Base-by-base conservation (phyloP, 495 filamentous ascomycete species). In the Paragyromitra xinjiangensis region DNA sequence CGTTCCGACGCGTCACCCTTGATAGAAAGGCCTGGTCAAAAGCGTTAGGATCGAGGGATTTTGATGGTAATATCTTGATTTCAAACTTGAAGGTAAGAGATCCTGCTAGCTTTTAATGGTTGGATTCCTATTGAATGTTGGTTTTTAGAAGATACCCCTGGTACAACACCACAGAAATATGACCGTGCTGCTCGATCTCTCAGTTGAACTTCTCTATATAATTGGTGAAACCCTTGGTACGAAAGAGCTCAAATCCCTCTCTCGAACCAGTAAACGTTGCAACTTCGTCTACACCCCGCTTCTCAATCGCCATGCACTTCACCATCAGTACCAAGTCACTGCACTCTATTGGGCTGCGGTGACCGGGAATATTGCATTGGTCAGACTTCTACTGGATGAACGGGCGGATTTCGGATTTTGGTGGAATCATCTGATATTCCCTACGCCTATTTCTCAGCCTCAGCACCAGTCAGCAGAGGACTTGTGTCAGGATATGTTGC, bases 301-400 rank as follows among this genome's bases (percentile, higher is more conserved):
- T 40, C 56, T 72, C 39, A 51, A 68, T 9, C 26, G 29, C 3
- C 29, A n/a, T 51, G 64, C 50, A 6, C 29, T 68, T 50, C 29
- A 42, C 37, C 48, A 29, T 24, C 34, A 9, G 19, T 34, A 58
- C 19, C 29, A 34, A 14, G 22, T 56, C 12, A 55, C 29, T 14
- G 71, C 71, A 34, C 29, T 73, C 12, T 67, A 64, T 19, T 73
- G 71, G 34, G 50, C 71, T 22, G 34, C 34, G n/a, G 71, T 34
- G 24, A 16, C 39, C 24, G 50, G 62, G n/a, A 37, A 56, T n/a
- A 44, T 14, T 12, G 14, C 29, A n/a, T n/a, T 67, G 16, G 50
- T 55, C 37, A 45, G 40, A 26, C 42, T 71, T 66, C 45, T 67
- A 6, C 0, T n/a, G 6, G 1, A 22, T 6, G 24, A 53, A 29